Base-by-base conservation (phyloP, 1,284 basidiomycete genomes). In the Boletus sp. region DNA sequence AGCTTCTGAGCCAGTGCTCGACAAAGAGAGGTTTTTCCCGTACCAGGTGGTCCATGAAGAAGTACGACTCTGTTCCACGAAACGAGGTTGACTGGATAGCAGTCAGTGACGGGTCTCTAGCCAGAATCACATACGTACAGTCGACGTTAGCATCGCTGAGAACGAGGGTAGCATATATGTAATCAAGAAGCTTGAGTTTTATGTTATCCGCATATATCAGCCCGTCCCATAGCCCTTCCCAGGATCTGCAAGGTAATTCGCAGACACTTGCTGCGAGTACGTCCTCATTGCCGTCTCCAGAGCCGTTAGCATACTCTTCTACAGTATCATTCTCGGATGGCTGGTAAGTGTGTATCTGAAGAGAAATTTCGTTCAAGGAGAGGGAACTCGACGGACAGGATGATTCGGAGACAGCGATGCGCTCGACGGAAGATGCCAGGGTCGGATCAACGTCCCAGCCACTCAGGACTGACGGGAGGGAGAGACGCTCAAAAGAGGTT, bases 11-110 rank as follows among this genome's bases (percentile, higher is more conserved):
- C 94, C 7, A 99, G 80, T 15, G 96, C 96, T 51, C 94, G 86
- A 73, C 96, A 98, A 2, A 99, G 79, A 1, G 92, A 94, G 0
- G 97, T 99, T 76, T 99, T 99, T 20, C 97, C 97, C 0, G 97
- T 99, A 0, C 97, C 96, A 0, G 97, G 96, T 13, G 97, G 97
- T 0, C 97, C 97, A 72, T 99, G 96, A 15, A 99, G 80, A 1
- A 99, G 78, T 0, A 98, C 89, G 3, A 99, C 88, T 2, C 96
- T 85, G 72, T 98, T 98, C 94, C 95, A 98, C 0, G 93, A 89
- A 27, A 98, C 88, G 27, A 98, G 80, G 67, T 98, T 96, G 72
- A 89, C 90, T 92, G 58, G 11, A 59, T 18, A 33, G 53, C 44
- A 46, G 56, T 62, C 43, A 63, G 58, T 50, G 47, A 42, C 41